Evolutionary conservation across 2,329 filamentous ascomycete genomes (phyloP).

Genomic region (Huntiella bhutanensis): DNA sequence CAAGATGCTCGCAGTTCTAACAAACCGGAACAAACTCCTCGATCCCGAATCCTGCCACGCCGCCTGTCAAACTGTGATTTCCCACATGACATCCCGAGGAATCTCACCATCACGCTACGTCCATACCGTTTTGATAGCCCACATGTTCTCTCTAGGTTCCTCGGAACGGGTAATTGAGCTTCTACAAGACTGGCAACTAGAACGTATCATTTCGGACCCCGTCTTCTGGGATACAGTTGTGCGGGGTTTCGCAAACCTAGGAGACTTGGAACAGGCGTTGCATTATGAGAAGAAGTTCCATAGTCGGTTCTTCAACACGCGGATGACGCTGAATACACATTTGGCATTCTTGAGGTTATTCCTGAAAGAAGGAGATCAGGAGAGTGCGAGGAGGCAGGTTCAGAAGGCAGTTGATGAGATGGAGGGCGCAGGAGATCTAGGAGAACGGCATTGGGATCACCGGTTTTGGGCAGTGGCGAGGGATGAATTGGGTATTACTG

Average conservation of each 20-base stretch:
- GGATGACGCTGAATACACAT: conserved; percentile 23
- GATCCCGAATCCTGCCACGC: conserved; percentile 16
- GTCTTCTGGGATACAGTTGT: conserved; percentile 55
- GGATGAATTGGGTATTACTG: conserved; percentile 15
- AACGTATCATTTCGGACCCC: conserved; percentile 25
- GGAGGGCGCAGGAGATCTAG: conserved; percentile 13
- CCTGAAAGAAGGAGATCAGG: conserved; percentile 13
- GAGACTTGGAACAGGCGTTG: conserved; percentile 28
- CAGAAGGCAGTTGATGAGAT: conserved; percentile 14
- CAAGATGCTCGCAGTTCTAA: conserved; percentile 48
- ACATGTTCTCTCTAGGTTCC: conserved; percentile 41
- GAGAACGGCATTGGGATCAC: conserved; percentile 25
- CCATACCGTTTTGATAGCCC: conserved; percentile 53
- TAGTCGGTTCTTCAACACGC: conserved; percentile 24
- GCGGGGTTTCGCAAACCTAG: conserved; percentile 40
- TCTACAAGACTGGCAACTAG: conserved; percentile 35
- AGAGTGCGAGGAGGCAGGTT: conserved; percentile 19
- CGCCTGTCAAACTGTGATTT: conserved; percentile 29
- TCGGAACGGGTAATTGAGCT: conserved; percentile 39
- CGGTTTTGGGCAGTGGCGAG: conserved; percentile 30
- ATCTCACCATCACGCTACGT: conserved; percentile 42
- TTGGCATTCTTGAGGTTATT: conserved; percentile 24
- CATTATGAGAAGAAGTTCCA: conserved; percentile 25
- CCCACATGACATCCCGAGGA: conserved; percentile 37
- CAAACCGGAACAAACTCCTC: conserved; percentile 16